Base-by-base conservation (phyloP, 371 early-diverging fungal genomes). In the Mucor indicus region DNA sequence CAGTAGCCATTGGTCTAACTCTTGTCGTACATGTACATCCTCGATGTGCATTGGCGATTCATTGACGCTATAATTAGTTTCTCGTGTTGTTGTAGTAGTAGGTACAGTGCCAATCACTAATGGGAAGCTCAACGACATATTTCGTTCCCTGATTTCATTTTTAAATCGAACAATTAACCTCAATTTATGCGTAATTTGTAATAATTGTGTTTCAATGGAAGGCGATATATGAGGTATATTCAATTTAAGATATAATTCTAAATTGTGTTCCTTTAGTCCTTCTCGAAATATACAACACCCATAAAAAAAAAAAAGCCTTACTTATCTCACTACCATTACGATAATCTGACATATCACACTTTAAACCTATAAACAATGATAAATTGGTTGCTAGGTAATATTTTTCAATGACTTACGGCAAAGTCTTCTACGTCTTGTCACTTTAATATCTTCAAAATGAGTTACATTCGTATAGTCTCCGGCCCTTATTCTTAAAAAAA, bases 191-290 rank as follows among this genome's bases (percentile, higher is more conserved):
- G 21, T 30, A 21, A 59, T 59, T 39, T 44, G 33, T 31, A 59
- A 25, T 24, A 44, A 44, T 15, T n/a, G 17, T 20, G 54, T 45
- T 9, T 44, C 19, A 30, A 50, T 41, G 4, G 24, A n/a, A 8
- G 53, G 60, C 9, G 53, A 44, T 16, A 59, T 45, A 12, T 53
- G 60, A 10, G 60, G 60, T 35, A 50, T 39, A 54, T 59, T 33
- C 9, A 59, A 21, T 25, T 16, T 27, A 4, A 42, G 22, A 42
- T 42, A 13, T 27, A 42, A 15, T 13, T 25, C 24, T 16, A n/a
- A n/a, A n/a, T n/a, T n/a, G n/a, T n/a, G n/a, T n/a, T n/a, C n/a
- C n/a, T n/a, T n/a, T n/a, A n/a, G n/a, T n/a, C n/a, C n/a, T n/a
- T n/a, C n/a, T n/a, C n/a, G n/a, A n/a, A n/a, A n/a, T n/a, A n/a